Evolutionary conservation across 208 protist species (phyloP).

Genomic region (Leishmania mexicana): DNA sequence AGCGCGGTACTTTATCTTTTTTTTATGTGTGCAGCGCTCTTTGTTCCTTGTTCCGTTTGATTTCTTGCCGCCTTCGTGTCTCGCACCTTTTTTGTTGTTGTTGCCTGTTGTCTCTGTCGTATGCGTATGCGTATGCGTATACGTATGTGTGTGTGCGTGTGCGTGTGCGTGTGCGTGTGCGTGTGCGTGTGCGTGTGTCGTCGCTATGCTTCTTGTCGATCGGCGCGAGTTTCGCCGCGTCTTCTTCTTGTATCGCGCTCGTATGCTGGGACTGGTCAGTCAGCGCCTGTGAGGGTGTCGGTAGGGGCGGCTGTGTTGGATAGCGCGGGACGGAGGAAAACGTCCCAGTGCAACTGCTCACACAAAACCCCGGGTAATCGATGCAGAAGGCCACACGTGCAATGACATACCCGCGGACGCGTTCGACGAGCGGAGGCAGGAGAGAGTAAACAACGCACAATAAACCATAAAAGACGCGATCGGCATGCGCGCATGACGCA

Average conservation of each 20-base stretch:
- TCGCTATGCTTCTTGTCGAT: not conserved
- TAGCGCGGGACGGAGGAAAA: not conserved
- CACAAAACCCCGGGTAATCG: not conserved
- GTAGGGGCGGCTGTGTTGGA: no score
- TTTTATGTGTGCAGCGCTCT: not conserved
- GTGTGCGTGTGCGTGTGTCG: not conserved
- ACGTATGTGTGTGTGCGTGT: no score
- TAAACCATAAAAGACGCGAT: not conserved
- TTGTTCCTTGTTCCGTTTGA: not conserved
- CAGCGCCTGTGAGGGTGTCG: not conserved
- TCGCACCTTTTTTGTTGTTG: not conserved
- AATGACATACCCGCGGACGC: not conserved
- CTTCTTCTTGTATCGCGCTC: not conserved
- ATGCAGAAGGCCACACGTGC: not conserved
- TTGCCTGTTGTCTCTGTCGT: not conserved
- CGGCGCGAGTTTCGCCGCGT: not conserved
- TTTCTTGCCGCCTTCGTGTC: not conserved
- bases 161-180: no score
- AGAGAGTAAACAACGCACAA: not conserved
- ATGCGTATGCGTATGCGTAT: not conserved
- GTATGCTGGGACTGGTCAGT: not conserved
- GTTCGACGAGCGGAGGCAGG: not conserved
- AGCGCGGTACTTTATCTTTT: not conserved
- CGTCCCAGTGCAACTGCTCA: not conserved
- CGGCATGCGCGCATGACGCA: no score